Percentiles rank a stretch among this genome's conserved stretches.
These are phyloP conservation scores for Candida ovalis DNA, from an alignment of 805 yeast species.

Conservation along the genomic window DNA sequence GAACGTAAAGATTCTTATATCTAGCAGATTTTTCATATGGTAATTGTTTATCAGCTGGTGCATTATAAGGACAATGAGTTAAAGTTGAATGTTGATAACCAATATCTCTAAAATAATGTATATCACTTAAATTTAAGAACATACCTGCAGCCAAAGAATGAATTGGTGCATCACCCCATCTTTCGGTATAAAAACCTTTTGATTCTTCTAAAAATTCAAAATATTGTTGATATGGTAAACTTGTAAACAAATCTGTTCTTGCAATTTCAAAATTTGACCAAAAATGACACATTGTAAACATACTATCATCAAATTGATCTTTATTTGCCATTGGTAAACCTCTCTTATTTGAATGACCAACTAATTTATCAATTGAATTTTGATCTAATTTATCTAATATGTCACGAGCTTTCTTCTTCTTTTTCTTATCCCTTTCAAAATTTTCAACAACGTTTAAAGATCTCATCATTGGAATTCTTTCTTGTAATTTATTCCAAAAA, in stretches of 20 bases:
- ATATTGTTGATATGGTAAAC: slow-evolving; percentile 60
- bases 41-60: slow-evolving; percentile 43
- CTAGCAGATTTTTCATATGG: slow-evolving; percentile 35
- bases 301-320: slow-evolving; percentile 62
- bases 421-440: slow-evolving; percentile 4
- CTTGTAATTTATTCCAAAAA: slow-evolving; percentile 25
- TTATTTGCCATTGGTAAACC: slow-evolving; percentile 34
- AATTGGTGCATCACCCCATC: slow-evolving; percentile 98
- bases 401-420: neutral
- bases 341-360: slow-evolving; percentile 34
- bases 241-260: slow-evolving; percentile 66
- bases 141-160: slow-evolving; percentile 85
- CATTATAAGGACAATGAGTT: slow-evolving; percentile 78
- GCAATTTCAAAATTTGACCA: slow-evolving; percentile 96
- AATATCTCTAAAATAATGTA: slow-evolving; percentile 90
- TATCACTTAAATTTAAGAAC: slow-evolving; percentile 60
- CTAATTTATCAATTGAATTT: slow-evolving; percentile 34
- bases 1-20: slow-evolving; percentile 33
- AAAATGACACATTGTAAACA: slow-evolving; percentile 79
- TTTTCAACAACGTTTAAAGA: slow-evolving; percentile 15
- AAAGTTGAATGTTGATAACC: slow-evolving; percentile 83
- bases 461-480: slow-evolving; percentile 23
- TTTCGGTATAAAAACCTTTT: slow-evolving; percentile 83
- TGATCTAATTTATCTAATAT: slow-evolving; percentile 24
- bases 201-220: slow-evolving; percentile 63